phyloP scores from a whole-genome alignment of 2,329 filamentous ascomycete genomes.

The Parascedosporium putredinis region DNA sequence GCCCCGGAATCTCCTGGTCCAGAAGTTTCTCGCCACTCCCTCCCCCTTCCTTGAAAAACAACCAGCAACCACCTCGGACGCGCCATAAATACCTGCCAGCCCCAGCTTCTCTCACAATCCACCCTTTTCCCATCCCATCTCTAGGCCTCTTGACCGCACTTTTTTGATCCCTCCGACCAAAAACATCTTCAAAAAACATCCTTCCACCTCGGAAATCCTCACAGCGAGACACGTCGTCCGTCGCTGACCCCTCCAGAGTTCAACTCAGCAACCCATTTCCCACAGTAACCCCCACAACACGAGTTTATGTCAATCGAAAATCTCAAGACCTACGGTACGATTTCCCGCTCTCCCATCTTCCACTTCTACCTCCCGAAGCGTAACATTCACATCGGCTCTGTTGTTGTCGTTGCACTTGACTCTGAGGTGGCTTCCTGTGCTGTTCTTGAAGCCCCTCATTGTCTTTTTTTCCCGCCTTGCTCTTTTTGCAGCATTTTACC shows the following conservation, averaged over 20 bases:
- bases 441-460: neutral
- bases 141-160: no score
- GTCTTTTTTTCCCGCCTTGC: neutral
- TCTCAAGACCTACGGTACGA: conserved; percentile 88
- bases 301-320: conserved; percentile 99
- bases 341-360: neutral
- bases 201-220: conserved; percentile 14
- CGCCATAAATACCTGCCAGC: conserved; percentile 8
- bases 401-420: no score
- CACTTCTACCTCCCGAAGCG: no score
- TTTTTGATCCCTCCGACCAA: no score
- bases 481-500: conserved; percentile 1
- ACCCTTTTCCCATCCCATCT: neutral
- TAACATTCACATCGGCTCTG: no score
- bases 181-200: conserved; percentile 6
- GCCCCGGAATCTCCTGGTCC: conserved; percentile 3
- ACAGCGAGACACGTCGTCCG: conserved; percentile 42
- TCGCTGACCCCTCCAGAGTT: conserved; percentile 32
- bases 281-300: conserved; percentile 52
- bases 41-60: conserved; percentile 11
- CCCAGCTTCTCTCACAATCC: conserved; percentile 5
- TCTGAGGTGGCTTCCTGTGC: neutral
- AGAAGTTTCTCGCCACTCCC: conserved; percentile 8
- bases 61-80: conserved; percentile 6
- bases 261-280: conserved; percentile 39